Evolutionary conservation across 2,329 filamentous ascomycete genomes (phyloP).

Genomic region (Fusarium subtropicale): DNA sequence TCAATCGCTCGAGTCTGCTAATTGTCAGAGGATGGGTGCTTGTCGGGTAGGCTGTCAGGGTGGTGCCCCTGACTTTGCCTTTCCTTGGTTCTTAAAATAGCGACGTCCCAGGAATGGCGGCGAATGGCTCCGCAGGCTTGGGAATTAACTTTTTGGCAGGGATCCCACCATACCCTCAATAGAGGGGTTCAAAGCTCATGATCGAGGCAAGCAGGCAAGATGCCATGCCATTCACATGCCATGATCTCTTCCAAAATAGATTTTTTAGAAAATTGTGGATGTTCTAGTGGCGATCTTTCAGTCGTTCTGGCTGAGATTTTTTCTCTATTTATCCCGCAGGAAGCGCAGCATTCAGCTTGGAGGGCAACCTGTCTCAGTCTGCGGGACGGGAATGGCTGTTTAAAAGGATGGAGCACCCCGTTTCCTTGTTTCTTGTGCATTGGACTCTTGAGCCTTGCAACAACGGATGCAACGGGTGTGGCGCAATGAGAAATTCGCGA

Average conservation of each 20-base stretch:
- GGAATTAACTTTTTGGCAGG: slow-evolving; percentile 19
- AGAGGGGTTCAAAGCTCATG: slow-evolving; percentile 14
- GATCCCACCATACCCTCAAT: slow-evolving; percentile 29
- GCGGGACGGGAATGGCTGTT: slow-evolving; percentile 37
- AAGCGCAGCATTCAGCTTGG: slow-evolving; percentile 44
- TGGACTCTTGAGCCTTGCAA: slow-evolving; percentile 11
- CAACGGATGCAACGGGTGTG: slow-evolving; percentile 37
- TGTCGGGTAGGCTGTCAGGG: slow-evolving; percentile 25
- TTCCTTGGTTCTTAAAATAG: slow-evolving; percentile 46
- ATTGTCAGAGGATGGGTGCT: slow-evolving; percentile 22
- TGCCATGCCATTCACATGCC: slow-evolving; percentile 25
- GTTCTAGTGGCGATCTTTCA: slow-evolving; percentile 30
- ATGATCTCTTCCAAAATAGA: slow-evolving; percentile 7
- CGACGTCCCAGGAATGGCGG: slow-evolving; percentile 9
- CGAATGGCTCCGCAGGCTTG: slow-evolving; percentile 19
- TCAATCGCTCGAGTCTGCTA: slow-evolving; percentile 8
- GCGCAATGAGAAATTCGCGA: slow-evolving; percentile 29
- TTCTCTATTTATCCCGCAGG: slow-evolving; percentile 19
- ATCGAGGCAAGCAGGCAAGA: slow-evolving; percentile 12
- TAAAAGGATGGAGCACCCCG: slow-evolving; percentile 19
- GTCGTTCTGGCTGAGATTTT: slow-evolving; percentile 16
- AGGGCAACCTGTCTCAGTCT: slow-evolving; percentile 45
- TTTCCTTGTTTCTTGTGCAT: slow-evolving; percentile 34
- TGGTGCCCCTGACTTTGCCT: slow-evolving; percentile 49
- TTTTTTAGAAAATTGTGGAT: slow-evolving; percentile 18